These are phyloP conservation scores for Drechslerella dactyloides DNA, from an alignment of 2,329 filamentous ascomycete species.

Conservation along the genomic window DNA sequence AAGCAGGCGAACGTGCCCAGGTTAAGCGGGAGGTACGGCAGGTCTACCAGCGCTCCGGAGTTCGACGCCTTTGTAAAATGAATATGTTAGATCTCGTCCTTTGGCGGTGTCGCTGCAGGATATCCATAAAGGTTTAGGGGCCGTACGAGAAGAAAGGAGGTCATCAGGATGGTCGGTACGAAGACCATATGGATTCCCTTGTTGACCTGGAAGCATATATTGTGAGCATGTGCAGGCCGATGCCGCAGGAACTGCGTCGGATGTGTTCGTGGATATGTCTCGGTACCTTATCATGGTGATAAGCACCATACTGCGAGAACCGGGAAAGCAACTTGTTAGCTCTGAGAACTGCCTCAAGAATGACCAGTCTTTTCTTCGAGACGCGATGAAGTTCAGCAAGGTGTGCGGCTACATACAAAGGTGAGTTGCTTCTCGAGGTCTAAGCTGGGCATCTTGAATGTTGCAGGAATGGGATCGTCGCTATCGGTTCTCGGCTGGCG, in stretches of 20 bases:
- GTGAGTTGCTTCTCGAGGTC: constrained; percentile 81
- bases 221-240: constrained; percentile 51
- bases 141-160: constrained; percentile 73
- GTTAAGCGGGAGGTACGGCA: constrained; percentile 72
- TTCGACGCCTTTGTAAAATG: constrained; percentile 64
- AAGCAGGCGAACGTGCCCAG: constrained; percentile 70
- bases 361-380: neutral
- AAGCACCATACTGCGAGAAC: constrained; percentile 74
- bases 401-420: constrained; percentile 68
- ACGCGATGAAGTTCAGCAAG: neutral
- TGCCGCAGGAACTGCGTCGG: neutral
- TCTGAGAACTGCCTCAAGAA: neutral
- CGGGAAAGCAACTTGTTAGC: constrained; percentile 28
- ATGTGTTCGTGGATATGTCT: constrained; percentile 11
- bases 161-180: constrained; percentile 76
- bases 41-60: constrained; percentile 68
- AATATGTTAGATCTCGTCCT: constrained; percentile 51
- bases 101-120: too few relatives aligned
- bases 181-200: constrained; percentile 79
- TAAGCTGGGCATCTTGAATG: constrained; percentile 59
- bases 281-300: constrained; percentile 72
- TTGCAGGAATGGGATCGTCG: neutral
- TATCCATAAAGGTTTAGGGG: constrained; percentile 6
- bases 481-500: neutral
- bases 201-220: constrained; percentile 65